Evolutionary conservation across 2,329 filamentous ascomycete genomes (phyloP).

Genomic region (Paradendryphiella salina): DNA sequence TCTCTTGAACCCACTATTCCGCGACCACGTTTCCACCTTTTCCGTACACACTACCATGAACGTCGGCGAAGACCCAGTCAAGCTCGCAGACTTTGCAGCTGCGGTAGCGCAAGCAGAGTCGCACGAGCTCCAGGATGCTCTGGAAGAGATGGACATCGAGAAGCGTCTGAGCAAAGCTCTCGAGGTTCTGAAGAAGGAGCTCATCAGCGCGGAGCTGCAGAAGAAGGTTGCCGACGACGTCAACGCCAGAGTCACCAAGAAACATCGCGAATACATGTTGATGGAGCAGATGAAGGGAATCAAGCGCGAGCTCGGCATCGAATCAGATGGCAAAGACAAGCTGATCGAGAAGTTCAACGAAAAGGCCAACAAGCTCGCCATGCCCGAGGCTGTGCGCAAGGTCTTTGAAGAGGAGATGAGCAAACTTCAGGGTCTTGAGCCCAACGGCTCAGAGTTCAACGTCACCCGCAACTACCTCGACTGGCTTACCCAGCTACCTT

Average conservation of each 20-base stretch:
- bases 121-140: slow-evolving; percentile 86
- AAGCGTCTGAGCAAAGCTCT: slow-evolving; percentile 89
- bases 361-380: slow-evolving; percentile 88
- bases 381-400: slow-evolving; percentile 95
- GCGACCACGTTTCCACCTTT: slow-evolving; percentile 96
- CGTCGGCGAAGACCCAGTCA: slow-evolving; percentile 90
- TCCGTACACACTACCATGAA: slow-evolving; percentile 80
- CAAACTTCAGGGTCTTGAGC: slow-evolving; percentile 93
- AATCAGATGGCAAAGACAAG: slow-evolving; percentile 98
- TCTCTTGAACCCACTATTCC: slow-evolving; percentile 88
- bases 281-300: slow-evolving; percentile 99
- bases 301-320: slow-evolving; percentile 88
- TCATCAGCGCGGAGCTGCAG: slow-evolving; percentile 96
- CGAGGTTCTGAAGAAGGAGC: slow-evolving; percentile 92
- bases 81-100: slow-evolving; percentile 94
- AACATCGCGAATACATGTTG: slow-evolving; percentile 95
- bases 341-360: slow-evolving; percentile 97
- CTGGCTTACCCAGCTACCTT: slow-evolving; percentile 97
- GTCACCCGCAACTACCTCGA: slow-evolving; percentile 98
- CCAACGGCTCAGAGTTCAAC: slow-evolving; percentile 96
- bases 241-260: slow-evolving; percentile 94
- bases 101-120: slow-evolving; percentile 87
- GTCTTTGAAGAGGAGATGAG: slow-evolving; percentile 98
- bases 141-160: slow-evolving; percentile 87
- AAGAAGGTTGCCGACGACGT: slow-evolving; percentile 98